Evolutionary conservation across 78 protist species (phyloP).

Genomic region (Acrasis kona): DNA sequence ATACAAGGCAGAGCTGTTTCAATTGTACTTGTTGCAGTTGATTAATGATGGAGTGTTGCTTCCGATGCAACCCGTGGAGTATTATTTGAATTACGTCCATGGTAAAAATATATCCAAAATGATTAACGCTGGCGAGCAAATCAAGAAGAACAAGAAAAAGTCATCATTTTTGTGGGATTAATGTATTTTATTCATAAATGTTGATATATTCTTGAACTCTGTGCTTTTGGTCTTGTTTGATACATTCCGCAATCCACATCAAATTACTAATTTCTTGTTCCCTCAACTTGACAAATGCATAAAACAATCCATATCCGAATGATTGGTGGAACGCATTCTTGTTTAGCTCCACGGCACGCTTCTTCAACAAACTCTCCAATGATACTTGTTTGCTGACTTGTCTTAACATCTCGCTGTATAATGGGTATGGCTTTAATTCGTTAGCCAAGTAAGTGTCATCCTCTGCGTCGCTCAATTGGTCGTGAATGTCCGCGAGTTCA

Average conservation of each 20-base stretch:
- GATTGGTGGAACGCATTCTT: conserved; percentile 75
- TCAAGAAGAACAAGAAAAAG: too few species aligned
- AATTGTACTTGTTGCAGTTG: too few species aligned
- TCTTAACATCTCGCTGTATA: conserved; percentile 67
- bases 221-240: conserved; percentile 71
- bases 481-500: conserved; percentile 66
- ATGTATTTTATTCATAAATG: too few species aligned
- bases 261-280: conserved; percentile 83
- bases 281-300: conserved; percentile 51
- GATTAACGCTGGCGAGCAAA: too few species aligned
- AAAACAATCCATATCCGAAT: conserved; percentile 84
- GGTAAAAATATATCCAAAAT: too few species aligned
- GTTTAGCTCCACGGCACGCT: conserved; percentile 61
- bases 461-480: conserved; percentile 53
- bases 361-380: conserved; percentile 76
- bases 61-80: too few species aligned
- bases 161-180: too few species aligned
- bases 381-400: conserved; percentile 27
- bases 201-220: conserved; percentile 36
- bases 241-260: conserved; percentile 96
- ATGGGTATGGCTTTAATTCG: conserved; percentile 48
- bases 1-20: too few species aligned
- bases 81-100: too few species aligned
- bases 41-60: too few species aligned
- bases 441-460: conserved; percentile 67